Base-by-base conservation (phyloP, 257 asterid species). In the Echium plantagineum region DNA sequence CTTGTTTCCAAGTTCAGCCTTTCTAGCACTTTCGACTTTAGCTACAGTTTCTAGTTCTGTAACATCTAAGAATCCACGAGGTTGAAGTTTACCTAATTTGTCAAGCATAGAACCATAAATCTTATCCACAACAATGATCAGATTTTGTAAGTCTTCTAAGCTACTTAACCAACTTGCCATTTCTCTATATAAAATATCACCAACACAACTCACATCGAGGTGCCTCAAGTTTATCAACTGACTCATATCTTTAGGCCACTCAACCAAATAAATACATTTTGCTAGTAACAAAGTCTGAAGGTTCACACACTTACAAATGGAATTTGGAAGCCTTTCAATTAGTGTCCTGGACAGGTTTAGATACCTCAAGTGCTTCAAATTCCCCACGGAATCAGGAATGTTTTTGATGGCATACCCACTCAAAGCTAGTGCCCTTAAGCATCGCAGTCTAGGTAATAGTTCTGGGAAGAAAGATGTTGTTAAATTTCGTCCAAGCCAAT, bases 181-280 rank as follows among this genome's bases (percentile, higher is more conserved):
- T 16, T 66, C 46, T 31, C 22, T 31, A 13, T 10, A 42, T 42
- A 42, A 10, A 10, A 42, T 42, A 42, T 42, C 17, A 3, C 49
- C 49, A 42, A 42, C 4, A 12, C 49, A 10, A 10, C 1, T 20
- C 8, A 20, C 7, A 6, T 55, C 70, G 0, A 66, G 47, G 9
- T 51, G 60, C 10, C 2, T 57, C 20, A 66, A 51, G 42, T 66
- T 51, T 0, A 66, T 31, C 38, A 66, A 30, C 1, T 28, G 48
- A 1, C 21, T 26, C 49, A 58, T 47, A 6, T 31, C 19, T 4
- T 4, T 9, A 2, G 70, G 59, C 48, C 58, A 17, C 59, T 66
- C 54, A 18, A 0, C 8, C 16, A 66, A 64, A 51, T 0, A 0
- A 0, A 0, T 0, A 16, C 70, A 59, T 13, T 0, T 0, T 28